A percentile compares a stretch with the other conserved stretches of the same genome.
Conservation (phyloP, 164 flowering plant species). For the Vitis riparia region DNA sequence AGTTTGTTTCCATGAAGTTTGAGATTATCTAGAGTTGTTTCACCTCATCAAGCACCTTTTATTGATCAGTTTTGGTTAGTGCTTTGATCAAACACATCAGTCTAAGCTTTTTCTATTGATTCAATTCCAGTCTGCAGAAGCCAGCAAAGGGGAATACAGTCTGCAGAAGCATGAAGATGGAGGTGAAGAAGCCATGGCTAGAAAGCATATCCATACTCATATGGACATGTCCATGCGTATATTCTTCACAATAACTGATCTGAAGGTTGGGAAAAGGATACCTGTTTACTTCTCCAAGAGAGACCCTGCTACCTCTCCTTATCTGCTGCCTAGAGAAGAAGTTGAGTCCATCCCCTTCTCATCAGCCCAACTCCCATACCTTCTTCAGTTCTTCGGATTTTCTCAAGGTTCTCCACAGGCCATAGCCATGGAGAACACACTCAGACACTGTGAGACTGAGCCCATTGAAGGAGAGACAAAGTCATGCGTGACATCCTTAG, state of each 20-base stretch:
- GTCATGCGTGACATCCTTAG: constrained; percentile 53
- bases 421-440: constrained; percentile 47
- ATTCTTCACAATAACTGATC: constrained; percentile 36
- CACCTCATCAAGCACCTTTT: too few species aligned
- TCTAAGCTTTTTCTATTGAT: too few species aligned
- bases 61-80: too few species aligned
- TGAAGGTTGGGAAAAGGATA: constrained; percentile 27
- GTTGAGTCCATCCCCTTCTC: constrained; percentile 56
- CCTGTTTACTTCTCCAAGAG: constrained; percentile 29
- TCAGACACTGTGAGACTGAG: constrained; percentile 40
- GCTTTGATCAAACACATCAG: too few species aligned
- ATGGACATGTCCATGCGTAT: constrained; percentile 26
- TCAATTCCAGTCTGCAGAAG: too few species aligned
- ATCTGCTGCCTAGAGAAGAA: constrained; percentile 40
- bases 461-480: constrained; percentile 46
- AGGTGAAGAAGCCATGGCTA: too few species aligned
- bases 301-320: constrained; percentile 28
- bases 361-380: constrained; percentile 23
- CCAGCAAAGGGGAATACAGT: too few species aligned
- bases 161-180: too few species aligned
- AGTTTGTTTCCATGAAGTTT: too few species aligned
- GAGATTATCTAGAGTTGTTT: too few species aligned
- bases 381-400: constrained; percentile 41
- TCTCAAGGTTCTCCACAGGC: constrained; percentile 44
- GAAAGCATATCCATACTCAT: constrained; percentile 1